These are phyloP conservation scores for Dipsacomyces acuminosporus DNA, from an alignment of 371 early-diverging fungal species.

Conservation along the genomic window DNA sequence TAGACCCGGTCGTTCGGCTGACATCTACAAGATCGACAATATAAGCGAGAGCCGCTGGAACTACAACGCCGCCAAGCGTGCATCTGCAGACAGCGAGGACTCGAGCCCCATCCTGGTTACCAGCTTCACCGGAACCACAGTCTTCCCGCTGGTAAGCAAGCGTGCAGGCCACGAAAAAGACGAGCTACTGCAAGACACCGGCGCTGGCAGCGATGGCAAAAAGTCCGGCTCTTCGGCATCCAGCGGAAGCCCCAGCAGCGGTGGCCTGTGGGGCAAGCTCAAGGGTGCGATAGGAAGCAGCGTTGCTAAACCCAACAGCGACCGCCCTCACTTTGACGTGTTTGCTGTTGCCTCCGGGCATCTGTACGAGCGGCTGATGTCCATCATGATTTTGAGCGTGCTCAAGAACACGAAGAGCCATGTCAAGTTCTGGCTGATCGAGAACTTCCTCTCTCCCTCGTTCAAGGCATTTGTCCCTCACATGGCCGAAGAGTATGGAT, in stretches of 20 bases:
- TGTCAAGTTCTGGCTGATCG: slow-evolving; percentile 97
- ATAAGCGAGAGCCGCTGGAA: slow-evolving; percentile 60
- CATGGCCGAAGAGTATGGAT: slow-evolving; percentile 73
- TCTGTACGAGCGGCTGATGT: slow-evolving; percentile 91
- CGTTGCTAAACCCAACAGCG: background rate
- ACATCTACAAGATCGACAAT: slow-evolving; percentile 69
- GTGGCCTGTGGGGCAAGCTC: slow-evolving; percentile 33
- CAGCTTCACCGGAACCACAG: slow-evolving; percentile 73
- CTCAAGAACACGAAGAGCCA: slow-evolving; percentile 75
- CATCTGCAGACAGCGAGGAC: slow-evolving; percentile 52
- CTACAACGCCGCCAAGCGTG: slow-evolving; percentile 49
- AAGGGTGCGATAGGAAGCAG: slow-evolving; percentile 15
- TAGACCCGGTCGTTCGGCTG: slow-evolving; percentile 73
- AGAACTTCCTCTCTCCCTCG: slow-evolving; percentile 90
- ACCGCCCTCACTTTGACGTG: slow-evolving; percentile 67
- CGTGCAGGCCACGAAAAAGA: slow-evolving; percentile 75
- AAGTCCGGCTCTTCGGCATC: background rate
- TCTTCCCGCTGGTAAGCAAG: slow-evolving; percentile 72
- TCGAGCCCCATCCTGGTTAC: slow-evolving; percentile 22
- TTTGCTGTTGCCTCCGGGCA: slow-evolving; percentile 97
- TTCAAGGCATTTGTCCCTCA: slow-evolving; percentile 92
- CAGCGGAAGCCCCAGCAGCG: background rate
- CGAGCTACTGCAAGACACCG: slow-evolving; percentile 54
- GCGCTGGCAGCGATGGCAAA: background rate
- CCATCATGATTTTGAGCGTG: slow-evolving; percentile 94